phyloP scores from a whole-genome alignment of 2,329 filamentous ascomycete species.

The Rutstroemia sp. region DNA sequence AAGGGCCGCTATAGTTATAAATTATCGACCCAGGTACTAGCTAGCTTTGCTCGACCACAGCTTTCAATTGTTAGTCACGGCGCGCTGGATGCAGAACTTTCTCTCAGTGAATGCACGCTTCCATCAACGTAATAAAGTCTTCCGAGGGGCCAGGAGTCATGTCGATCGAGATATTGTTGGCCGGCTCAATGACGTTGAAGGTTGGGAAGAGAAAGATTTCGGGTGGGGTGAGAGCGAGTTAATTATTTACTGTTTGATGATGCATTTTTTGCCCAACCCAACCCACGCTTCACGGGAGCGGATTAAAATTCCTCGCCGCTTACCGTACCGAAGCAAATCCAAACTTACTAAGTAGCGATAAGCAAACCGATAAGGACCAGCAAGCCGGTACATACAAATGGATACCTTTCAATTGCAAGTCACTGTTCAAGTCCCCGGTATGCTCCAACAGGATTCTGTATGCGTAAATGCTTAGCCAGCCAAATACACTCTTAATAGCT shows the following conservation, averaged over 20 bases:
- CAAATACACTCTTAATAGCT: too few species aligned
- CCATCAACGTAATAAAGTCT: neutral
- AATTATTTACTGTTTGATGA: neutral
- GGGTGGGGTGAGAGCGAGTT: neutral
- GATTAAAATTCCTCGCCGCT: neutral
- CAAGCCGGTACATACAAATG: neutral
- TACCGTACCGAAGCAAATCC: neutral
- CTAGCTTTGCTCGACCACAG: neutral
- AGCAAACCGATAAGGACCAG: neutral
- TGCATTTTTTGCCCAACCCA: constrained; percentile 3
- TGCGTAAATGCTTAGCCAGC: too few species aligned
- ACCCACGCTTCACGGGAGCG: constrained; percentile 1
- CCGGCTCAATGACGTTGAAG: too few species aligned
- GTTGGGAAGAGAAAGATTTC: neutral
- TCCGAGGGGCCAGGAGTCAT: constrained; percentile 4
- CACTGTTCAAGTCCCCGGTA: too few species aligned
- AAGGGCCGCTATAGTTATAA: neutral
- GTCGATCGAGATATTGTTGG: neutral
- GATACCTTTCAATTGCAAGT: too few species aligned
- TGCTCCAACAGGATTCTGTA: too few species aligned
- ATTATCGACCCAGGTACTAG: neutral
- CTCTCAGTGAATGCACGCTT: neutral
- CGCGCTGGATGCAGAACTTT: neutral
- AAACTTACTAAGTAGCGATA: neutral
- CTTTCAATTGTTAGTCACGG: neutral